Conservation (phyloP, 106 monocot genomes). For the Dactylorhiza incarnata region DNA sequence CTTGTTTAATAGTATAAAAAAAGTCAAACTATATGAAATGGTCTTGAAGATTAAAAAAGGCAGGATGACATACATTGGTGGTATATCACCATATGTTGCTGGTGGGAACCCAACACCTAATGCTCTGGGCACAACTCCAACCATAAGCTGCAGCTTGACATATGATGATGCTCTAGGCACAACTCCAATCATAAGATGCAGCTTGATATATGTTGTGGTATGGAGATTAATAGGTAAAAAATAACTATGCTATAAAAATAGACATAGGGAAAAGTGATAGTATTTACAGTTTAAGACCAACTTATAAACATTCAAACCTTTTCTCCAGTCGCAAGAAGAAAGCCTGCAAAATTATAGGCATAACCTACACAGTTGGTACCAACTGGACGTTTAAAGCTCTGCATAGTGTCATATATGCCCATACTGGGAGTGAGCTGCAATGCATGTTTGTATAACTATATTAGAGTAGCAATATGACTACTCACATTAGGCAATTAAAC, state of each 20-base stretch:
- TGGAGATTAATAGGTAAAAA: background rate
- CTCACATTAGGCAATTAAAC: background rate
- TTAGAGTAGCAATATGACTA: background rate
- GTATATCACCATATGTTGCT: too few relatives aligned
- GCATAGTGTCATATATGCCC: constrained; percentile 97
- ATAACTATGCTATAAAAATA: background rate
- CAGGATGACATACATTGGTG: too few relatives aligned
- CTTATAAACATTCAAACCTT: constrained; percentile 47
- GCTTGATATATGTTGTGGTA: too few relatives aligned
- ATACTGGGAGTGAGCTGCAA: constrained; percentile 83
- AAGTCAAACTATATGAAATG: too few relatives aligned
- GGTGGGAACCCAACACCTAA: too few relatives aligned
- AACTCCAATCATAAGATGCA: too few relatives aligned
- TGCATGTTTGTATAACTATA: background rate
- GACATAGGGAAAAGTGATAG: background rate
- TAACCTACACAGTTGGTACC: constrained; percentile 81
- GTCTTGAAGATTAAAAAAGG: too few relatives aligned
- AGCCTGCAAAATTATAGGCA: constrained; percentile 89
- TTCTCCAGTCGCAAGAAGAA: constrained; percentile 96
- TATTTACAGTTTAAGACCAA: background rate
- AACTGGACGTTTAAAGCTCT: constrained; percentile 73
- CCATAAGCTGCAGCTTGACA: too few relatives aligned
- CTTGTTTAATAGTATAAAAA: too few relatives aligned
- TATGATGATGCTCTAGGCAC: too few relatives aligned
- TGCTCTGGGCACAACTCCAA: too few relatives aligned